Evolutionary conservation across 805 yeast species (phyloP).

Genomic region (Isabelozyma pseudorhagii): DNA sequence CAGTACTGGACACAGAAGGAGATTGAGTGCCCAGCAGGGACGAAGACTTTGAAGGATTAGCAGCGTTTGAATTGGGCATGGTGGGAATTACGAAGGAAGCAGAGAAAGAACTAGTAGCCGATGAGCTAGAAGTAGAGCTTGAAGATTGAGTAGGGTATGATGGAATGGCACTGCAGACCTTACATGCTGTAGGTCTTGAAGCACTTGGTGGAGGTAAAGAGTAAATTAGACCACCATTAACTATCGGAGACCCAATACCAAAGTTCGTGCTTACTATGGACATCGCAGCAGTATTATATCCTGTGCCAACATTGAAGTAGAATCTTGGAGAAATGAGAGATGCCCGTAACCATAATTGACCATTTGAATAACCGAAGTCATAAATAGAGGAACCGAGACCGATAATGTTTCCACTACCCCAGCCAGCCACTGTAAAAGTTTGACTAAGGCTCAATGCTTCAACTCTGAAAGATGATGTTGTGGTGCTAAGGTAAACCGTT

Average conservation of each 20-base stretch:
- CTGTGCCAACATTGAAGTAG: constrained; percentile 18
- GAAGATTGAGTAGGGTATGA: neutral
- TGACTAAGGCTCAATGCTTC: constrained; percentile 13
- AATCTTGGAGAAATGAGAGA: too few relatives aligned
- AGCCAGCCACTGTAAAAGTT: constrained; percentile 21
- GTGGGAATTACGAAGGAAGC: too few relatives aligned
- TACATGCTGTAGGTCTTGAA: constrained; percentile 16
- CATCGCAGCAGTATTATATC: constrained; percentile 13
- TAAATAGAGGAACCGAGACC: constrained; percentile 13
- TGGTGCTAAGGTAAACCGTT: constrained; percentile 12
- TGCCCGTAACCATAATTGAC: too few relatives aligned
- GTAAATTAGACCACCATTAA: constrained; percentile 13
- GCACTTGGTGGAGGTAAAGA: constrained; percentile 15
- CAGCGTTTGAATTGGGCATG: neutral
- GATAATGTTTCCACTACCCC: constrained; percentile 25
- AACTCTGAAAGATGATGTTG: constrained; percentile 7
- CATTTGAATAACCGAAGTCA: too few relatives aligned
- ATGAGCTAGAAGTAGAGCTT: too few relatives aligned
- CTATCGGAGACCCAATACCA: constrained; percentile 12
- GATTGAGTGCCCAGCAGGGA: neutral
- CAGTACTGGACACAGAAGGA: too few relatives aligned
- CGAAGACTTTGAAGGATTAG: neutral
- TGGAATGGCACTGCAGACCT: constrained; percentile 13
- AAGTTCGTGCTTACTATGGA: constrained; percentile 10
- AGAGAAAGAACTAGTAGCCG: too few relatives aligned